Conservation (phyloP, 2,329 filamentous ascomycete species). For the Microdochium nivale region DNA sequence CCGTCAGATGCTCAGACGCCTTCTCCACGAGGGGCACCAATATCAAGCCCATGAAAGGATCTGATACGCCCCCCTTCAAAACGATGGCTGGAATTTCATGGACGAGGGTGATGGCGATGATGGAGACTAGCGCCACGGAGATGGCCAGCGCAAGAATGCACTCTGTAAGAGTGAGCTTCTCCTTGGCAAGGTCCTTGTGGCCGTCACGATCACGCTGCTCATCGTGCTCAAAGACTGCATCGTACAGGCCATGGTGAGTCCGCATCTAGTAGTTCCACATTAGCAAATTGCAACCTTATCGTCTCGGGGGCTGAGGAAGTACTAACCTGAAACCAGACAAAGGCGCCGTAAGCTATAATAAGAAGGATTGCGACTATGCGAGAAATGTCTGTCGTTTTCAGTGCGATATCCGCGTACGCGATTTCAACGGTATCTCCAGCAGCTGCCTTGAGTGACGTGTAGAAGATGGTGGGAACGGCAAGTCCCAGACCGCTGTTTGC, state of each 20-base stretch:
- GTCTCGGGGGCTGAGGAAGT: background rate
- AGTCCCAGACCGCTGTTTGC: slow-evolving; percentile 36
- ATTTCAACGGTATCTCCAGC: slow-evolving; percentile 13
- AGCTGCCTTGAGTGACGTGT: slow-evolving; percentile 29
- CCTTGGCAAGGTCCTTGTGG: slow-evolving; percentile 48
- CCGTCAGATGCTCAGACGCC: slow-evolving; percentile 75
- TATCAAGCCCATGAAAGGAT: slow-evolving; percentile 59
- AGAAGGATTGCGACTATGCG: slow-evolving; percentile 64
- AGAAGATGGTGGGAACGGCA: slow-evolving; percentile 48
- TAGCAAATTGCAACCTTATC: background rate
- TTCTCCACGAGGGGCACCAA: slow-evolving; percentile 79
- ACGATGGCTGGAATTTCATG: slow-evolving; percentile 58
- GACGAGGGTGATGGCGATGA: slow-evolving; percentile 68
- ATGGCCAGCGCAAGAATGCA: slow-evolving; percentile 56
- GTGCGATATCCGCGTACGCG: slow-evolving; percentile 27
- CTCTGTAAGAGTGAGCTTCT: slow-evolving; percentile 69
- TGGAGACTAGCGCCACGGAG: slow-evolving; percentile 59
- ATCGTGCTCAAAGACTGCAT: slow-evolving; percentile 63
- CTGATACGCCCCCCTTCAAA: slow-evolving; percentile 32
- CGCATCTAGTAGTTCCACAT: slow-evolving; percentile 29
- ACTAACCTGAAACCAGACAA: slow-evolving; percentile 54
- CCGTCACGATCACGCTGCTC: slow-evolving; percentile 59
- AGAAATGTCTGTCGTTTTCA: slow-evolving; percentile 56
- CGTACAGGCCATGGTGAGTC: slow-evolving; percentile 69
- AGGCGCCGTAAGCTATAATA: slow-evolving; percentile 59